Conservation (phyloP, 768 basidiomycete species). For the Jaapia argillacea region DNA sequence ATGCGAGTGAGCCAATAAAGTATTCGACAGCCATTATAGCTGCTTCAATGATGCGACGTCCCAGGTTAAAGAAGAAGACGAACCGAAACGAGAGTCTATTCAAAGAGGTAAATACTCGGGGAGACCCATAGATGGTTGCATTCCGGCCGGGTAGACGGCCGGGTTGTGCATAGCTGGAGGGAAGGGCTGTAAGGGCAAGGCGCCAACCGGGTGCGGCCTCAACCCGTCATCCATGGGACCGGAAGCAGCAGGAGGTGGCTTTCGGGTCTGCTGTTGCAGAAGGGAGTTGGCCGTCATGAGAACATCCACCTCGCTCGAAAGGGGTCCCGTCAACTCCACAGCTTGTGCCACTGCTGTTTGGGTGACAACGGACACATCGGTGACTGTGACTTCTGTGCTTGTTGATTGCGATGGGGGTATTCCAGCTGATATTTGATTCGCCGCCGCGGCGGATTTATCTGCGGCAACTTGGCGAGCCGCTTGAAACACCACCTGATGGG, state of each 20-base stretch:
- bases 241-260: constrained; percentile 17
- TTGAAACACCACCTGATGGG: constrained; percentile 73
- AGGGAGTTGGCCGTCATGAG: constrained; percentile 58
- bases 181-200: too few species aligned
- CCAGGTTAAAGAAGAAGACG: too few species aligned
- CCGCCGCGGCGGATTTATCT: constrained; percentile 36
- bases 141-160: too few species aligned
- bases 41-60: too few species aligned
- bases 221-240: too few species aligned
- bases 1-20: too few species aligned
- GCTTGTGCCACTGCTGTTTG: constrained; percentile 78
- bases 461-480: constrained; percentile 55
- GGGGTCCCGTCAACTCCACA: constrained; percentile 63
- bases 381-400: constrained; percentile 38
- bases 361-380: constrained; percentile 49
- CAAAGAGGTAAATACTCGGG: too few species aligned
- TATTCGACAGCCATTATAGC: too few species aligned
- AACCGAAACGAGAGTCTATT: too few species aligned
- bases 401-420: constrained; percentile 20
- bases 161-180: too few species aligned
- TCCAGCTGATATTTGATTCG: constrained; percentile 29
- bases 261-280: constrained; percentile 30
- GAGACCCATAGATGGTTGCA: too few species aligned
- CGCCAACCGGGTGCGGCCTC: too few species aligned
- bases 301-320: constrained; percentile 74